Percentiles rank a stretch among this genome's conserved stretches.
phyloP scores from a whole-genome alignment of 1,284 basidiomycete genomes.

The Fomitopsis pinicola region DNA sequence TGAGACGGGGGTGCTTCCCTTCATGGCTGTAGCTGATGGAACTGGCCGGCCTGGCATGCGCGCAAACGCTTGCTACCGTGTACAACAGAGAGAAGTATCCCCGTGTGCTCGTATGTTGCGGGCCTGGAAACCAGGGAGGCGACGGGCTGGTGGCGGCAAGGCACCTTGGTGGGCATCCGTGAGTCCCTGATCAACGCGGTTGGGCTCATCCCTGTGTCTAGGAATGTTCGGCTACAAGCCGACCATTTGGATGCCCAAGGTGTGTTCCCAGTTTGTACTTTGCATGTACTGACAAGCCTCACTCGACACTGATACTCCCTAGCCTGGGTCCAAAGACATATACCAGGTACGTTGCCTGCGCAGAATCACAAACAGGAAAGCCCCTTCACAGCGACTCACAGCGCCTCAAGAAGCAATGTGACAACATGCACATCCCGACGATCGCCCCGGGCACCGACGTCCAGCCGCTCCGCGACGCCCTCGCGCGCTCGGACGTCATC shows the following conservation, averaged over 20 bases:
- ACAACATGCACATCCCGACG: constrained; percentile 79
- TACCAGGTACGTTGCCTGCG: constrained; percentile 53
- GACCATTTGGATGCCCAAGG: constrained; percentile 90
- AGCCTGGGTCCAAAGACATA: constrained; percentile 87
- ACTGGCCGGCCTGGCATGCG: constrained; percentile 94
- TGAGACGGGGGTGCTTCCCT: not conserved
- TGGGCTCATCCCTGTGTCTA: constrained; percentile 23
- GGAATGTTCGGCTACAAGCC: constrained; percentile 88
- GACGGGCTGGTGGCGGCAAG: constrained; percentile 96
- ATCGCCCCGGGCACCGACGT: constrained; percentile 49
- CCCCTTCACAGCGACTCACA: constrained; percentile 22
- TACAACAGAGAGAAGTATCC: constrained; percentile 66
- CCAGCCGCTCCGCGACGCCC: constrained; percentile 45
- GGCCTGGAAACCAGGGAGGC: constrained; percentile 96
- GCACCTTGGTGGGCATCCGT: constrained; percentile 66
- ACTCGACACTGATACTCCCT: not conserved
- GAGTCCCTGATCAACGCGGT: not conserved
- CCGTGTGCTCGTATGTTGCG: constrained; percentile 88
- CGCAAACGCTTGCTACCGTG: constrained; percentile 78
- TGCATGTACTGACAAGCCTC: not conserved
- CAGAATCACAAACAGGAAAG: not conserved
- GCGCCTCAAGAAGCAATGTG: constrained; percentile 83
- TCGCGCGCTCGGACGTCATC: constrained; percentile 75
- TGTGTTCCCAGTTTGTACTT: constrained; percentile 26
- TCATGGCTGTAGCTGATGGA: constrained; percentile 80